Evolutionary conservation across 2,329 filamentous ascomycete genomes (phyloP), one percentile per base, ranked within the genome.

Genomic region (Chalara sp.): DNA sequence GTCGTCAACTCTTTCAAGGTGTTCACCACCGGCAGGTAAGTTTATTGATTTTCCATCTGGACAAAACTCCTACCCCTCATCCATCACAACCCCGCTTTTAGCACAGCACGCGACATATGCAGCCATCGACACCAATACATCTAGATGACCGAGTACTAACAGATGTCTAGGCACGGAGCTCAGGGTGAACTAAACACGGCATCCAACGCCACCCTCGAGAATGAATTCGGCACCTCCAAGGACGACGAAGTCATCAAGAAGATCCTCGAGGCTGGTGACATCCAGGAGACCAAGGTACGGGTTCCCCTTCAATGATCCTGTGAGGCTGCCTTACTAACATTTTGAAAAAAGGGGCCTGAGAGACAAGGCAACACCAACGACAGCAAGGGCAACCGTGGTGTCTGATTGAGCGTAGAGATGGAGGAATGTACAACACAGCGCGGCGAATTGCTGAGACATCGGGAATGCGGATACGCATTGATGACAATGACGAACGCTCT

Each of bases 1-100:
- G 91, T 99, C 51, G 79, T 97, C 50, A 89, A 84, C 52, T 79
- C 86, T 6, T 97, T 89, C 78, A 88, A 95, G 78, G 77, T 99
- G 65, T 95, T 96, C 65, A 75, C 86, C 42, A 95, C 90, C 35
- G 87, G 95, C 75, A 87, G 85, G 91, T 96, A 78, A 73, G 87
- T 75, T 58, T 6, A 10, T 30, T 32, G 7, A 11, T 31, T 53
- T 32, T 49, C 50, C 48, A 46, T 50, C 41, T 47, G 32, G 37
- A 37, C 39, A n/a, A 41, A 39, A 28, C 42, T 6, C 40, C 46
- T 51, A 48, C 30, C 47, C 49, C 46, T 28, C 39, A 13, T 33
- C 47, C 44, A 5, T 44, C 37, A 35, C 35, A 10, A 35, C 42
- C 31, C 31, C 33, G 33, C 39, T 43, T 44, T 42, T 5, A 37